phyloP scores from a whole-genome alignment of 106 monocot species.

The Acanthochlamys bracteata region DNA sequence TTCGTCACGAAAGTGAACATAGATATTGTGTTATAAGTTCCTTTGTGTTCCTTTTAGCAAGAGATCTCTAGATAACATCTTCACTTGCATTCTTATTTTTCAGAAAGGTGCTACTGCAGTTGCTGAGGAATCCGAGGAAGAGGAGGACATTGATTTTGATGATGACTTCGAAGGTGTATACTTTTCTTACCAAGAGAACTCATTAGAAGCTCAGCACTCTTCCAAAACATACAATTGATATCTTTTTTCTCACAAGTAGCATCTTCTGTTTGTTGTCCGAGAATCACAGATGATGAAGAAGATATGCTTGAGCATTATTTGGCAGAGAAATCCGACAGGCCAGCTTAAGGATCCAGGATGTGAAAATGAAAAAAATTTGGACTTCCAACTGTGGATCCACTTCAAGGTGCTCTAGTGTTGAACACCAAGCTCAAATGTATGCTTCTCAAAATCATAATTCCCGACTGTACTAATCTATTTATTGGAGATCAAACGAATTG shows the following conservation, averaged over 20 bases:
- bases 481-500: no score
- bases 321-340: conserved; percentile 49
- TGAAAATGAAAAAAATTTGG: background rate
- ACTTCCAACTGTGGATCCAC: background rate
- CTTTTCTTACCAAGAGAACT: background rate
- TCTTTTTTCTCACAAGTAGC: background rate
- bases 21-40: no score
- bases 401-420: background rate
- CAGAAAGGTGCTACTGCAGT: conserved; percentile 69
- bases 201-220: background rate
- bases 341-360: conserved; percentile 34
- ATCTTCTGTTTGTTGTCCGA: background rate
- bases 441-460: no score
- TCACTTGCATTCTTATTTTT: background rate
- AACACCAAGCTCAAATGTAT: background rate
- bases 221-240: background rate
- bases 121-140: conserved; percentile 77
- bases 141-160: conserved; percentile 88
- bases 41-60: no score
- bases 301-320: conserved; percentile 99
- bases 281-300: conserved; percentile 75
- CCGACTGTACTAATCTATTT: no score
- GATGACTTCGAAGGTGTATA: conserved; percentile 93
- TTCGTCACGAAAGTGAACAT: no score
- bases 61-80: no score